Evolutionary conservation across 805 yeast genomes (phyloP).

Genomic region (Saturnispora ahearnii): DNA sequence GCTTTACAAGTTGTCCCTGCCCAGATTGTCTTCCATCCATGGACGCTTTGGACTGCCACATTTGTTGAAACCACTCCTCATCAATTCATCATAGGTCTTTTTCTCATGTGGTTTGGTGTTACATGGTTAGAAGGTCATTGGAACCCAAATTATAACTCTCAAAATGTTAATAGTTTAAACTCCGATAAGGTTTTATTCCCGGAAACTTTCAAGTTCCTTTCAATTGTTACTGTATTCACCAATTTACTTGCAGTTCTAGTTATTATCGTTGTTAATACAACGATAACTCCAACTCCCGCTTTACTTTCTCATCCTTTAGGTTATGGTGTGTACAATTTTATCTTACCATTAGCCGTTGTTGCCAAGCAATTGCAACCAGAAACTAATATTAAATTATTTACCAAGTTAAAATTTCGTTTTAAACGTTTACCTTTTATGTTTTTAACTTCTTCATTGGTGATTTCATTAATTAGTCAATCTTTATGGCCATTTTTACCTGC

Average conservation of each 20-base stretch:
- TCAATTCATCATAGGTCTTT: slow-evolving; percentile 33
- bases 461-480: slow-evolving; percentile 30
- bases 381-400: slow-evolving; percentile 41
- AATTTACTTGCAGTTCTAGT: slow-evolving; percentile 42
- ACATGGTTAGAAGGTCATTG: slow-evolving; percentile 44
- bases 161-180: neutral
- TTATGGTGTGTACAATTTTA: slow-evolving; percentile 40
- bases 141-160: slow-evolving; percentile 22
- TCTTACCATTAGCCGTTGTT: slow-evolving; percentile 48
- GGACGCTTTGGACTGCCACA: slow-evolving; percentile 57
- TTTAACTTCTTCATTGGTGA: slow-evolving; percentile 7
- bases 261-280: slow-evolving; percentile 22
- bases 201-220: slow-evolving; percentile 42
- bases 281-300: slow-evolving; percentile 28
- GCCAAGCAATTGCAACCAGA: slow-evolving; percentile 52
- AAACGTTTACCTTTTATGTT: slow-evolving; percentile 17
- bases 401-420: slow-evolving; percentile 18
- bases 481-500: slow-evolving; percentile 51
- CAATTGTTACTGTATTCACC: slow-evolving; percentile 47
- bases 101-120: slow-evolving; percentile 32
- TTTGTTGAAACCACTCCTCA: slow-evolving; percentile 50
- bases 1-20: slow-evolving; percentile 55
- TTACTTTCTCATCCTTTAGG: slow-evolving; percentile 39
- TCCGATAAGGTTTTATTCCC: slow-evolving; percentile 14
- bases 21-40: slow-evolving; percentile 45